These are phyloP conservation scores for Phytophthora hibernalis DNA, from an alignment of 352 stramenopile genomes.

Conservation along the genomic window DNA sequence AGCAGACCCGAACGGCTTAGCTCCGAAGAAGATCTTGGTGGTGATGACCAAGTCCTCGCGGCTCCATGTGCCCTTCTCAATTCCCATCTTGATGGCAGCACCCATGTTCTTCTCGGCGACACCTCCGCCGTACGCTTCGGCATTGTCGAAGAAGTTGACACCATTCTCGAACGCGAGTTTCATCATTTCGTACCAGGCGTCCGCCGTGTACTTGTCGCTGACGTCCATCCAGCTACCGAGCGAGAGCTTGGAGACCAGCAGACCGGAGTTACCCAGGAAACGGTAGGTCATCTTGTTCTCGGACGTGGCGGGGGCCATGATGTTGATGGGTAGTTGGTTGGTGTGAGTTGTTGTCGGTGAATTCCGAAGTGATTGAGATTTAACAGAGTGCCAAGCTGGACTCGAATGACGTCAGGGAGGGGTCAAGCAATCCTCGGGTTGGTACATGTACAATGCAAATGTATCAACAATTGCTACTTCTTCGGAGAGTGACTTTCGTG, in stretches of 20 bases:
- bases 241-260: slow-evolving; percentile 51
- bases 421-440: too few species aligned
- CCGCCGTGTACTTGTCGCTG: slow-evolving; percentile 18
- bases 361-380: slow-evolving; percentile 7
- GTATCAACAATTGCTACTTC: too few species aligned
- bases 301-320: slow-evolving; percentile 2
- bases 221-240: slow-evolving; percentile 44
- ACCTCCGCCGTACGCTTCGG: slow-evolving; percentile 40
- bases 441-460: too few species aligned
- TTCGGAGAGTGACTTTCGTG: too few species aligned
- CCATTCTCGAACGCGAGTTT: slow-evolving; percentile 41
- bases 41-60: slow-evolving; percentile 61
- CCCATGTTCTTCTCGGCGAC: slow-evolving; percentile 45
- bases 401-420: too few species aligned
- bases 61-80: slow-evolving; percentile 23
- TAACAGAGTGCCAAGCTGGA: too few species aligned
- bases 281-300: slow-evolving; percentile 27
- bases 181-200: slow-evolving; percentile 45
- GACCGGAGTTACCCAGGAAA: slow-evolving; percentile 24
- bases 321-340: neutral
- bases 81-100: slow-evolving; percentile 39
- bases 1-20: slow-evolving; percentile 5
- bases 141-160: slow-evolving; percentile 67
- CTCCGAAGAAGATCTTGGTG: slow-evolving; percentile 68
- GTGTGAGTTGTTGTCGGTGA: slow-evolving; percentile 11